Evolutionary conservation across 208 protist genomes (phyloP), one percentile per base, ranked within the genome.

Genomic region (Acanthamoeba culbertsoni): DNA sequence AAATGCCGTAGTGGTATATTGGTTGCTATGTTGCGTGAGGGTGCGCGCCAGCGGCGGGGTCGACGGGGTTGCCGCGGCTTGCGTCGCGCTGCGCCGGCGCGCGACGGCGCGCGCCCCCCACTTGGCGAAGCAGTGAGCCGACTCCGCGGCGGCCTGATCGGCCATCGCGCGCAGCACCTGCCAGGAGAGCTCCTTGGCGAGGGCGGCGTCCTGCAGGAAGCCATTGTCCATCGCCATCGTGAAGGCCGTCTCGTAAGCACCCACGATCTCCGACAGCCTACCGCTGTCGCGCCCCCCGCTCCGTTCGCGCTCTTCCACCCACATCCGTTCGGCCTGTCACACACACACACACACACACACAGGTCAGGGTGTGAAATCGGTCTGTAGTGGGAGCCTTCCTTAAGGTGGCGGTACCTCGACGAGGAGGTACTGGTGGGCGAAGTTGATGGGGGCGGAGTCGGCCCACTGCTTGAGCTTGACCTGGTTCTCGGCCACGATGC

Each of bases 171-270:
- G 28, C 43, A 84, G 73, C 23, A 84, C 73, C 42, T 84, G 73
- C 73, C 73, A 84, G 23, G 53, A 63, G n/a, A 90, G 82, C 57
- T 90, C 82, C 82, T 90, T 90, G 37, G 82, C 82, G 0, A 68
- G 26, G 23, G 82, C 82, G 40, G 82, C 82, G 40, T 90, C 82
- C 20, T 90, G 82, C 6, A 71, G 40, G 82, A 68, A 90, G 55
- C 82, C 82, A 28, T 90, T 62, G 7, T 71, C 57, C 23, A 90
- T 90, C 51, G 82, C 82, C 48, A 90, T 8, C 40, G 33, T 28
- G 28, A 90, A 90, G 40, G 82, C 82, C 40, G 16, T 5, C 53
- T 90, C 82, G 57, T 90, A 90, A 18, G 7, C 37, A 8, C 37
- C 37, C 3, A 90, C 5, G 7, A 90, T 59, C 40, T 71, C 35